A percentile compares a stretch with the other conserved stretches of the same genome.
phyloP scores from a whole-genome alignment of 371 early-diverging fungal genomes.

The Circinella minor region DNA sequence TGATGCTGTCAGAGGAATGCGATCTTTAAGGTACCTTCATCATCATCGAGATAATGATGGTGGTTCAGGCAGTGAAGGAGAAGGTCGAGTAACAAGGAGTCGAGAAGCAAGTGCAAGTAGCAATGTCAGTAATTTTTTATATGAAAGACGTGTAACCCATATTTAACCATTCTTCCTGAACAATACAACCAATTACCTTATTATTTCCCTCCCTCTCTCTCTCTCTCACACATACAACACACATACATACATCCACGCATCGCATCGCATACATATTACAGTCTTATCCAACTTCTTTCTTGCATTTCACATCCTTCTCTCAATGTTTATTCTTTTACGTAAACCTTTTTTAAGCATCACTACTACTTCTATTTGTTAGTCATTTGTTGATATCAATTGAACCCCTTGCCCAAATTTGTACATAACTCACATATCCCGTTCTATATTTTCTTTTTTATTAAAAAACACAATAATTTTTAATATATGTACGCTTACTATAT shows the following conservation, averaged over 20 bases:
- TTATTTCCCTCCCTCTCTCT: background rate
- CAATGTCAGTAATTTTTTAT: background rate
- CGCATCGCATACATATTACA: too few relatives aligned
- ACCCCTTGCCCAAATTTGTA: background rate
- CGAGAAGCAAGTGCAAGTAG: conserved; percentile 20
- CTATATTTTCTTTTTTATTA: background rate
- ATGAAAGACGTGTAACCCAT: conserved; percentile 12
- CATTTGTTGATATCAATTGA: conserved; percentile 5
- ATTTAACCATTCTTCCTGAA: background rate
- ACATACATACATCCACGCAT: too few relatives aligned
- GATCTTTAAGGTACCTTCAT: background rate
- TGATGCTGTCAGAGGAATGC: background rate
- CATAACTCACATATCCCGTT: background rate
- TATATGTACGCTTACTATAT: too few relatives aligned
- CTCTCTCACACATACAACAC: too few relatives aligned
- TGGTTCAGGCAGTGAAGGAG: conserved; percentile 6
- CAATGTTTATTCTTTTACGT: background rate
- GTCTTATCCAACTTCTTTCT: background rate
- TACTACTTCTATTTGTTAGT: background rate
- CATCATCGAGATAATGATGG: conserved; percentile 2
- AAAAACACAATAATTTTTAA: background rate
- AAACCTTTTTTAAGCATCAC: background rate
- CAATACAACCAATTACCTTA: too few relatives aligned
- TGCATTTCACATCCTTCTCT: background rate
- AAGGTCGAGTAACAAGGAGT: conserved; percentile 22